These are phyloP conservation scores for Harringtonia aguacate DNA, from an alignment of 2,329 filamentous ascomycete species.

Conservation along the genomic window DNA sequence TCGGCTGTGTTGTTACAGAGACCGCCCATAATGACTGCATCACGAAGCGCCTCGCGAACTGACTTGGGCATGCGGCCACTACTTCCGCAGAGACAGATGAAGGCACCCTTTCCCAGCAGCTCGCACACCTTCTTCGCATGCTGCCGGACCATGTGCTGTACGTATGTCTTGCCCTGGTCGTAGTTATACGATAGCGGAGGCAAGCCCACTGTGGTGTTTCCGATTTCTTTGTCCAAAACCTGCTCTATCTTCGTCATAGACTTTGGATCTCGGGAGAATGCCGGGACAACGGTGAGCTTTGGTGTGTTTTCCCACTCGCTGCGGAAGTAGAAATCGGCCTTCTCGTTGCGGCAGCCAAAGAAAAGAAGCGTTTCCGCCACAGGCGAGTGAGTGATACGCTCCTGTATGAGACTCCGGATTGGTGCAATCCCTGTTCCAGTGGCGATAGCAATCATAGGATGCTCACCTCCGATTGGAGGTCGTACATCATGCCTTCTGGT, in stretches of 20 bases:
- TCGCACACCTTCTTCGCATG: slow-evolving; percentile 25
- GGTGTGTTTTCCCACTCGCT: slow-evolving; percentile 53
- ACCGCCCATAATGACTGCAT: slow-evolving; percentile 30
- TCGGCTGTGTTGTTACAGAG: slow-evolving; percentile 20
- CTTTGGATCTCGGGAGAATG: slow-evolving; percentile 36
- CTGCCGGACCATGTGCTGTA: slow-evolving; percentile 41
- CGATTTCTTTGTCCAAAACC: background rate
- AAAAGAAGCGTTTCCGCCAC: slow-evolving; percentile 47
- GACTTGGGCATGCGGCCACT: slow-evolving; percentile 47
- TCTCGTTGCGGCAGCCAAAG: slow-evolving; percentile 70
- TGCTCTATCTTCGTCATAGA: background rate
- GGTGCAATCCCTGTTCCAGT: slow-evolving; percentile 84
- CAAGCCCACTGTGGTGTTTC: background rate
- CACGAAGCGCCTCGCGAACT: slow-evolving; percentile 39
- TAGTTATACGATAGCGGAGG: background rate
- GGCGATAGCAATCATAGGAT: slow-evolving; percentile 65
- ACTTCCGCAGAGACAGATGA: slow-evolving; percentile 45
- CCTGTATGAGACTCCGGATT: slow-evolving; percentile 68
- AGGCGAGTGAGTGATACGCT: slow-evolving; percentile 37
- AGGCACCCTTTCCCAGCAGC: slow-evolving; percentile 27
- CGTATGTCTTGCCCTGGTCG: slow-evolving; percentile 37
- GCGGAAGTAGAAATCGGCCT: slow-evolving; percentile 71
- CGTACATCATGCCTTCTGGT: slow-evolving; percentile 41
- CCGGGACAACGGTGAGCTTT: slow-evolving; percentile 26
- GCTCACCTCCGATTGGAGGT: slow-evolving; percentile 28